A percentile compares a stretch with the other conserved stretches of the same genome.
Evolutionary conservation across 2,329 filamentous ascomycete species (phyloP).

Genomic region (Aspergillus oerlinghausenensis): DNA sequence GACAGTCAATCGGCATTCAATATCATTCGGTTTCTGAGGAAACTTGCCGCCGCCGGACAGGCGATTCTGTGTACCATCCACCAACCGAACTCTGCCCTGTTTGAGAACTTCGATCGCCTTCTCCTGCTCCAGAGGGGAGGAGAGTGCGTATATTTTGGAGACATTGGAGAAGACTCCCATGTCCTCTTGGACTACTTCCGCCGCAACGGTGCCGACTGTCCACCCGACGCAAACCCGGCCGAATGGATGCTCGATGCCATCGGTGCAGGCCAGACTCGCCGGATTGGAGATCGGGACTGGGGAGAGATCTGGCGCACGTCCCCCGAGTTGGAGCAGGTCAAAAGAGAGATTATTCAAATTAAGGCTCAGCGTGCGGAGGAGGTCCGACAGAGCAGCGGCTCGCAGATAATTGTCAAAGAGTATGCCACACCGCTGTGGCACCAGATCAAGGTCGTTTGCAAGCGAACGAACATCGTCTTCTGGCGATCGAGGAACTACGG

Average conservation of each 20-base stretch:
- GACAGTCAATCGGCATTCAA: slow-evolving; percentile 62
- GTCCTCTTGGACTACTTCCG: slow-evolving; percentile 61
- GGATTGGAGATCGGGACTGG: slow-evolving; percentile 73
- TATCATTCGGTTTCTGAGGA: slow-evolving; percentile 61
- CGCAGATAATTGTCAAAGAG: slow-evolving; percentile 59
- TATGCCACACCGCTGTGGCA: slow-evolving; percentile 76
- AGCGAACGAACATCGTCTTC: slow-evolving; percentile 70
- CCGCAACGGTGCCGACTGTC: slow-evolving; percentile 59
- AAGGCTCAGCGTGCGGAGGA: slow-evolving; percentile 56
- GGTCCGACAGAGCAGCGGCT: slow-evolving; percentile 34
- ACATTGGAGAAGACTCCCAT: slow-evolving; percentile 59
- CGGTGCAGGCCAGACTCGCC: slow-evolving; percentile 67
- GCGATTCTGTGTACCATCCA: slow-evolving; percentile 67
- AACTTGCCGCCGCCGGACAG: slow-evolving; percentile 58
- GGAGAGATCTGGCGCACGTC: slow-evolving; percentile 73
- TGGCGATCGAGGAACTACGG: slow-evolving; percentile 87
- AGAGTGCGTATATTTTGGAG: slow-evolving; percentile 65
- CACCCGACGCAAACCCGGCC: slow-evolving; percentile 55
- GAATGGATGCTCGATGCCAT: slow-evolving; percentile 58
- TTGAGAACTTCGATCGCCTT: slow-evolving; percentile 65
- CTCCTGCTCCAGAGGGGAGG: slow-evolving; percentile 60
- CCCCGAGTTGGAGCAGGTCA: slow-evolving; percentile 62
- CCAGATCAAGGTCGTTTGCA: slow-evolving; percentile 71
- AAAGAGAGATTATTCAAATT: slow-evolving; percentile 62
- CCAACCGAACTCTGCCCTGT: slow-evolving; percentile 60